These are phyloP conservation scores for Castanea mollissima DNA, from an alignment of 306 rosid genomes.

Conservation along the genomic window DNA sequence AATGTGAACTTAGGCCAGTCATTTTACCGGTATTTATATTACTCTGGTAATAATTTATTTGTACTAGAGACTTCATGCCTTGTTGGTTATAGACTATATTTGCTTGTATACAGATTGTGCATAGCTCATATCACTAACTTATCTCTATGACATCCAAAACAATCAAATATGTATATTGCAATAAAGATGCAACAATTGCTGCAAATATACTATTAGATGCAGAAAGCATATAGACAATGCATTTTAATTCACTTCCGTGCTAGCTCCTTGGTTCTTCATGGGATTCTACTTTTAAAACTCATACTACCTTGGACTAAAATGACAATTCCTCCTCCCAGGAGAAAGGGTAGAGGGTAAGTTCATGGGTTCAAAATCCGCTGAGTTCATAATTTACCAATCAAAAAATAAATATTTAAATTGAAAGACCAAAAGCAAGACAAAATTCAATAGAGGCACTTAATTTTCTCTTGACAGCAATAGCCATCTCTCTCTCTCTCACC, in stretches of 20 bases:
- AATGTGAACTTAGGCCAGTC: constrained; percentile 15
- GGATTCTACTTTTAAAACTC: not conserved
- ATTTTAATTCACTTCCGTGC: not conserved
- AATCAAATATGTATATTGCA: not conserved
- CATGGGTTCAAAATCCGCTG: no score
- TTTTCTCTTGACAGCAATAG: not conserved
- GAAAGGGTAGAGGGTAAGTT: no score
- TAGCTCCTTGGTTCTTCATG: not conserved
- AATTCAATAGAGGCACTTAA: not conserved
- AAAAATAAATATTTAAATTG: not conserved
- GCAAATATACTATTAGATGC: not conserved
- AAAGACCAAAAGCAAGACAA: not conserved
- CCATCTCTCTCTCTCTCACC: no score
- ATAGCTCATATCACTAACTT: not conserved
- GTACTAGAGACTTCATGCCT: not conserved
- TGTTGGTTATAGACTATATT: not conserved
- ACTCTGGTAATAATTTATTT: constrained; percentile 5
- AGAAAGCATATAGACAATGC: not conserved
- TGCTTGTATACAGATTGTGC: not conserved
- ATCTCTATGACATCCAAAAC: not conserved
- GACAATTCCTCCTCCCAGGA: no score
- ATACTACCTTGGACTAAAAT: no score
- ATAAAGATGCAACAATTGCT: not conserved
- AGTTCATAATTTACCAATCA: no score
- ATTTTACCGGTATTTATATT: not conserved